Base-by-base conservation (phyloP, 495 filamentous ascomycete genomes). In the Terfezia boudieri region DNA sequence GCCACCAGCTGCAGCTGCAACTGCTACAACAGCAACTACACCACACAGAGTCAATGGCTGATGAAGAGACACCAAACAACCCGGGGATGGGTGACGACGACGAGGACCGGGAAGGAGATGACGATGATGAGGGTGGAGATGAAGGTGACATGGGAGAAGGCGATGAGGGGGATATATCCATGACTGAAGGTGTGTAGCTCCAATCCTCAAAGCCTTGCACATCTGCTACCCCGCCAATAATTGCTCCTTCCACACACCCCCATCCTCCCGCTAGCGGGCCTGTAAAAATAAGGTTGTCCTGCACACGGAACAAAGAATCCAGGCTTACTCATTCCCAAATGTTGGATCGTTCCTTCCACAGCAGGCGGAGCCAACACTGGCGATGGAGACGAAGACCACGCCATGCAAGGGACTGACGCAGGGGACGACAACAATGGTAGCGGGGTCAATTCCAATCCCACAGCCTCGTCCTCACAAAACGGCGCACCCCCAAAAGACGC, bases 401-500 rank as follows among this genome's bases (percentile, higher is more conserved):
- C 64, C 51, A 65, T 65, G 63, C 62, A 65, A 51, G 62, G 62
- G 12, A 61, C 57, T 35, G 66, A 65, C 60, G 69, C 60, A 57
- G 60, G 58, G 58, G 66, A 65, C 59, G 69, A 61, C 58, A 61
- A 59, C 58, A 65, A 65, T 54, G 54, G 66, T 62, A 14, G 66
- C 56, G 53, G 58, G 58, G 49, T 71, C 56, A 55, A 14, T 9
- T 8, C 51, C 10, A 48, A 17, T 23, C 11, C 49, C 50, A 55
- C 53, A 46, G 32, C 38, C 35, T 54, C 50, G 52, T 55, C 55
- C 32, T 54, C 57, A 43, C 52, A 58, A 50, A 55, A 56, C 49
- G 55, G 57, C 12, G 53, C 49, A 37, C 43, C 61, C 17, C 37
- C 38, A 23, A 49, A 54, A 46, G 55, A 56, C 26, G 58, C 56